These are phyloP conservation scores for Stentor coeruleus DNA, from an alignment of 73 alveolate genomes.

Conservation along the genomic window DNA sequence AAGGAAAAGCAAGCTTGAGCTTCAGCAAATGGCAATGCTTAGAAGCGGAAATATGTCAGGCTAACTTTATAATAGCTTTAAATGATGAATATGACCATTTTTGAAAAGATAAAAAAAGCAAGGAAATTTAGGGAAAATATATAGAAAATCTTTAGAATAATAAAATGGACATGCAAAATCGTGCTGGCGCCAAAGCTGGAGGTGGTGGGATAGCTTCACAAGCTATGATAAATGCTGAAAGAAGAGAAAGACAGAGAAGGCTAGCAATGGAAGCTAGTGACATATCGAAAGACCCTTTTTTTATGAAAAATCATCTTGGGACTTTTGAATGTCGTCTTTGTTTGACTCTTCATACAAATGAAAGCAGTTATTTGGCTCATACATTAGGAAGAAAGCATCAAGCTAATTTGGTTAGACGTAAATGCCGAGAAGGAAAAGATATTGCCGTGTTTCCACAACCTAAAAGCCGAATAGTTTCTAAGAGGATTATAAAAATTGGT, in stretches of 20 bases:
- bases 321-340: constrained; percentile 99
- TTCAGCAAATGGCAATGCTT: background rate
- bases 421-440: constrained; percentile 80
- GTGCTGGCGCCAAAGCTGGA: constrained; percentile 89
- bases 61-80: too few species aligned
- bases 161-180: constrained; percentile 76
- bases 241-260: constrained; percentile 92
- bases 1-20: background rate
- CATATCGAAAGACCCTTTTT: constrained; percentile 97
- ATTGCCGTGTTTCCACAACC: constrained; percentile 65
- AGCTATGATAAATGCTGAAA: constrained; percentile 71
- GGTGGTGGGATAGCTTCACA: constrained; percentile 89
- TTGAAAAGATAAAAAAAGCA: too few species aligned
- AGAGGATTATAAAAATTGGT: constrained; percentile 90
- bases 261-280: constrained; percentile 98
- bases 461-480: constrained; percentile 57
- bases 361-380: constrained; percentile 96
- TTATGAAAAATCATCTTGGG: constrained; percentile 97
- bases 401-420: constrained; percentile 88
- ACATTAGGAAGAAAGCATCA: constrained; percentile 99
- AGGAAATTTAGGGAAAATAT: constrained; percentile 5
- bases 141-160: constrained; percentile 20
- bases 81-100: too few species aligned
- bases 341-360: constrained; percentile 98
- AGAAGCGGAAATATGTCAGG: background rate